Percentiles rank a stretch among this genome's conserved stretches.
Evolutionary conservation across 441 rosid genomes (phyloP).

Genomic region (Eutrema salsugineum): DNA sequence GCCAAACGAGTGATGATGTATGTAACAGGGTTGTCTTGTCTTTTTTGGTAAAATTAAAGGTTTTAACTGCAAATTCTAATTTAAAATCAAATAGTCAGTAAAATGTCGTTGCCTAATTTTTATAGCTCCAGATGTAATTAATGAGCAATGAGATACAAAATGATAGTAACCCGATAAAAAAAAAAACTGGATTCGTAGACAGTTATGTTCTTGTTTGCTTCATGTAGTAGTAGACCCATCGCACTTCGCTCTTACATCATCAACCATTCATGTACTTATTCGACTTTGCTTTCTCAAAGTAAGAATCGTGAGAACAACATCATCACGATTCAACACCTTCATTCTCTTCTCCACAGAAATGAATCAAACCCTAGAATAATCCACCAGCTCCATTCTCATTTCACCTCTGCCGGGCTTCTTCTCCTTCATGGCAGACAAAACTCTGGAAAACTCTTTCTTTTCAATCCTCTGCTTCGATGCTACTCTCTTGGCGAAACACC

Average conservation of each 20-base stretch:
- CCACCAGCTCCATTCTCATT: slow-evolving; percentile 54
- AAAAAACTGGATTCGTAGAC: neutral
- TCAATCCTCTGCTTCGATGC: slow-evolving; percentile 57
- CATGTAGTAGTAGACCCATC: neutral
- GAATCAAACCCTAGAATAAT: slow-evolving; percentile 29
- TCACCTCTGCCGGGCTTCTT: slow-evolving; percentile 40
- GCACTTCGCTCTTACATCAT: neutral
- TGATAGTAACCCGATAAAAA: neutral
- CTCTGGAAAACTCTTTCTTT: slow-evolving; percentile 30
- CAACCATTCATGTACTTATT: slow-evolving; percentile 9
- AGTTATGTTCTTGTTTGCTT: slow-evolving; percentile 16
- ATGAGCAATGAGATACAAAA: neutral
- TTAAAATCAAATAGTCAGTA: neutral
- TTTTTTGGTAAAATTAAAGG: neutral
- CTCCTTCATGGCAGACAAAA: slow-evolving; percentile 19
- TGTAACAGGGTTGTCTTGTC: neutral
- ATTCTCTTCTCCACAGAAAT: slow-evolving; percentile 35
- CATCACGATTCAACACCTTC: slow-evolving; percentile 17
- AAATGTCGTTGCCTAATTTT: neutral
- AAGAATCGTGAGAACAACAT: slow-evolving; percentile 6
- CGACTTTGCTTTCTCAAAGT: neutral
- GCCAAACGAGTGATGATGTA: slow-evolving; percentile 30
- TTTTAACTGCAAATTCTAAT: neutral
- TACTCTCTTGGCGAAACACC: slow-evolving; percentile 52
- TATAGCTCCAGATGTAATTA: neutral